phyloP scores from a whole-genome alignment of 1,284 basidiomycete species.

The Mrakiaceae sp. region DNA sequence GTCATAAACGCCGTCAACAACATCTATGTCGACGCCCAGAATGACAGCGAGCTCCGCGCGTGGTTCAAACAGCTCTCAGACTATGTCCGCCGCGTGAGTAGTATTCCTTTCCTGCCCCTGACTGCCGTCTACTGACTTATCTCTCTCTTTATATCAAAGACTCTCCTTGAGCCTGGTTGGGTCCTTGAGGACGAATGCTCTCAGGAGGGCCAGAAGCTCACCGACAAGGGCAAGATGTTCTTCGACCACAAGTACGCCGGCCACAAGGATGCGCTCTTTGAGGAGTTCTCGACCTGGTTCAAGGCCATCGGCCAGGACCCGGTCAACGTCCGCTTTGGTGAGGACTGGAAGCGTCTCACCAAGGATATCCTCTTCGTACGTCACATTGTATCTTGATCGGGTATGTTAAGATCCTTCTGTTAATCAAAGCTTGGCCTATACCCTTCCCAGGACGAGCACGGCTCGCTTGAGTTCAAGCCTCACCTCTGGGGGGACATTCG shows the following conservation, averaged over 20 bases:
- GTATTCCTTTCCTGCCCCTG: background rate
- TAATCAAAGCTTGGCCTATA: constrained; percentile 4
- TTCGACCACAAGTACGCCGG: constrained; percentile 72
- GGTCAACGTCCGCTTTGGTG: constrained; percentile 64
- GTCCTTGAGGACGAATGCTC: constrained; percentile 69
- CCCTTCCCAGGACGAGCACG: constrained; percentile 43
- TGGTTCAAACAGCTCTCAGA: constrained; percentile 64
- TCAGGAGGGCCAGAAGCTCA: constrained; percentile 48
- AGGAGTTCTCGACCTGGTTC: constrained; percentile 63
- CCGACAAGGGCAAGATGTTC: constrained; percentile 61
- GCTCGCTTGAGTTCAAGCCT: constrained; percentile 80
- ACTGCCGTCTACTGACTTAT: constrained; percentile 19
- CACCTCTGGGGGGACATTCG: constrained; percentile 77
- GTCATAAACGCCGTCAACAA: constrained; percentile 62
- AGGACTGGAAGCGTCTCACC: constrained; percentile 72
- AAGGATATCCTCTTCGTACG: constrained; percentile 57
- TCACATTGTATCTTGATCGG: constrained; percentile 22
- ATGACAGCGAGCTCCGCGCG: constrained; percentile 60
- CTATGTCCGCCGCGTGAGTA: constrained; percentile 52
- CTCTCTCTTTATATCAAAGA: constrained; percentile 29
- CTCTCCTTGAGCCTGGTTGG: constrained; percentile 77
- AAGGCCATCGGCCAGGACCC: constrained; percentile 73
- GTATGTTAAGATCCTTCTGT: background rate
- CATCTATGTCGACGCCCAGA: constrained; percentile 60
- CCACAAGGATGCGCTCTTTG: constrained; percentile 73